Conservation (phyloP, 768 basidiomycete genomes). For the Boletus subcaerulescens region DNA sequence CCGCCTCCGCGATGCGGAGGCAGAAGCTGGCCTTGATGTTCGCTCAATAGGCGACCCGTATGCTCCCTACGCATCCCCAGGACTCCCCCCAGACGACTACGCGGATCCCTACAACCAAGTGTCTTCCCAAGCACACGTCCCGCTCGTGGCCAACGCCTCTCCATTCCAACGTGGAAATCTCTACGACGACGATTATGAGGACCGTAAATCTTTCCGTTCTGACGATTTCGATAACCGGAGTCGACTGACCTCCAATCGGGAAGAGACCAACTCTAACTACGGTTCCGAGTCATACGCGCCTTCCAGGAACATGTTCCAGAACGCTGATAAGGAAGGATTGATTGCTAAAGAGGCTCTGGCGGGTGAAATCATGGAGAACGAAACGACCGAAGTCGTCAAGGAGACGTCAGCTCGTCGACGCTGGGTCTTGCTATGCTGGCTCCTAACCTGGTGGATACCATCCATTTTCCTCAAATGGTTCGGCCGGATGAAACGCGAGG, state of each 20-base stretch:
- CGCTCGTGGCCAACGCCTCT: conserved; percentile 80
- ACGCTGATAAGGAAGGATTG: conserved; percentile 67
- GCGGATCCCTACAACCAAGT: conserved; percentile 48
- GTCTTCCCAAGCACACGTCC: conserved; percentile 68
- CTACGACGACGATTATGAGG: conserved; percentile 79
- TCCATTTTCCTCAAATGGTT: conserved; percentile 61
- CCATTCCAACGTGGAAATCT: conserved; percentile 75
- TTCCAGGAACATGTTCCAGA: conserved; percentile 93
- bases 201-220: conserved; percentile 66
- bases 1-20: conserved; percentile 71
- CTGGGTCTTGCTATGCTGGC: conserved; percentile 87
- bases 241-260: conserved; percentile 71
- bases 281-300: conserved; percentile 94
- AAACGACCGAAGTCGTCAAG: conserved; percentile 84
- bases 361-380: conserved; percentile 83
- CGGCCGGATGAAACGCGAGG: conserved; percentile 92
- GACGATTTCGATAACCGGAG: conserved; percentile 83
- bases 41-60: conserved; percentile 65
- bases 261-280: conserved; percentile 76
- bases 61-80: conserved; percentile 67
- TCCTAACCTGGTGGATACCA: conserved; percentile 92
- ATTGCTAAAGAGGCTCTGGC: conserved; percentile 81
- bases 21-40: conserved; percentile 63
- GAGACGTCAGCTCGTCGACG: conserved; percentile 76
- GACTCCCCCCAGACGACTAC: conserved; percentile 42